These are phyloP conservation scores for Fusarium floridanum DNA, from an alignment of 2,329 filamentous ascomycete species.

Conservation along the genomic window DNA sequence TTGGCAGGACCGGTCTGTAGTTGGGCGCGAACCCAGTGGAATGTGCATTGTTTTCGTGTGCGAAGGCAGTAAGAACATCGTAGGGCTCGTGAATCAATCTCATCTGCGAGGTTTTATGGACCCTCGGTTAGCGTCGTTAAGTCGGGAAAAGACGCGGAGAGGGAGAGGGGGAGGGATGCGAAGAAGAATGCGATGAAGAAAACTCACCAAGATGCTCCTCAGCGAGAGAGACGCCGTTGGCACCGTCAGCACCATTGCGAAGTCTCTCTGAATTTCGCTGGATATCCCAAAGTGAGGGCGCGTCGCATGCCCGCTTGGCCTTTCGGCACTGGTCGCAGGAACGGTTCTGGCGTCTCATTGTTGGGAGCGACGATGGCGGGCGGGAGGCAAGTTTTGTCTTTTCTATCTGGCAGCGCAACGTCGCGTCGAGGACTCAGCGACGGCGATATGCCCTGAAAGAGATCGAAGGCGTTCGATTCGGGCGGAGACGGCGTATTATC, in stretches of 20 bases:
- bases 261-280: constrained; percentile 46
- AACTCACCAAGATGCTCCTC: constrained; percentile 47
- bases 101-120: constrained; percentile 41
- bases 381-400: constrained; percentile 13
- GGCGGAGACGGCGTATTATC: constrained; percentile 8
- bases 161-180: constrained; percentile 15
- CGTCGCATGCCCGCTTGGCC: constrained; percentile 48
- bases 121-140: constrained; percentile 41
- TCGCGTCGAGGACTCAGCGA: constrained; percentile 28
- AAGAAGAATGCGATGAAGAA: not conserved
- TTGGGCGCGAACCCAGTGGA: constrained; percentile 46
- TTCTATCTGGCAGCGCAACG: constrained; percentile 11
- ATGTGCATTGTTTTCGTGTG: constrained; percentile 47
- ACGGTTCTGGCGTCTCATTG: constrained; percentile 47
- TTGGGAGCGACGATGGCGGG: constrained; percentile 10
- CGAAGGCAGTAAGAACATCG: constrained; percentile 47
- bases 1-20: constrained; percentile 43
- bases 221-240: constrained; percentile 41
- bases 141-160: constrained; percentile 33
- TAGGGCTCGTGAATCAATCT: constrained; percentile 46
- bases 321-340: constrained; percentile 48
- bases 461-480: not conserved
- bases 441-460: constrained; percentile 6
- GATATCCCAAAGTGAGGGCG: constrained; percentile 47
- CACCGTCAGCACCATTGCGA: constrained; percentile 37